Evolutionary conservation across 371 early-diverging fungal species (phyloP), one percentile per base, ranked within the genome.

Genomic region (Globomyces sp.): DNA sequence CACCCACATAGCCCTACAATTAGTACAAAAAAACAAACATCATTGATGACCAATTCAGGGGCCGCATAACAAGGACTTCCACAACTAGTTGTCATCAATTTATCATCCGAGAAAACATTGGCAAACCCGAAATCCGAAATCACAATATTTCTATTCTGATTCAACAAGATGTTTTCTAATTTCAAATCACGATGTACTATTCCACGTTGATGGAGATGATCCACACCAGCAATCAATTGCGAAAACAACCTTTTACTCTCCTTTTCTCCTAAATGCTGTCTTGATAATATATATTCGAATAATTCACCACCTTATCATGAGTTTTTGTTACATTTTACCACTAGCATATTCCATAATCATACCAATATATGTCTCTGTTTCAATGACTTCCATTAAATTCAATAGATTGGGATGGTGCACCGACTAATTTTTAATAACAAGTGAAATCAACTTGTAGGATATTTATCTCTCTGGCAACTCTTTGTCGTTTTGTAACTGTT

Each of bases 41-140:
- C 89, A 48, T 88, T 89, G 57, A 94, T 86, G n/a, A 94, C 94
- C 43, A 95, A 77, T 71, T 95, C 95, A 3, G 95, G 95, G 3
- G 95, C 92, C 2, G 95, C 95, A 75, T 94, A 95, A 78, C 92
- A 92, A 2, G 95, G 95, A 36, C 90, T 90, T 3, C 95, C 95
- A 67, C 95, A 95, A 13, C 89, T 89, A 0, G 94, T 92, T 1
- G 87, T 81, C 86, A 93, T 87, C 45, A 94, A 57, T 24, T 37
- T 53, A 34, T 50, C 58, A 5, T 37, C 24, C 36, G 3, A 11
- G 63, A 45, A 41, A 71, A 92, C 87, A 76, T 96, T 98, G 13
- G 94, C 93, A 73, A 98, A 93, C 4, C 98, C 98, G 83, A 98
- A 97, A 72, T 98, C 98, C 4, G 92, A 93, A 66, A 98, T 89